Evolutionary conservation across 257 asterid species (phyloP), one percentile per base, ranked within the genome.

Genomic region (Nicotiana otophora): DNA sequence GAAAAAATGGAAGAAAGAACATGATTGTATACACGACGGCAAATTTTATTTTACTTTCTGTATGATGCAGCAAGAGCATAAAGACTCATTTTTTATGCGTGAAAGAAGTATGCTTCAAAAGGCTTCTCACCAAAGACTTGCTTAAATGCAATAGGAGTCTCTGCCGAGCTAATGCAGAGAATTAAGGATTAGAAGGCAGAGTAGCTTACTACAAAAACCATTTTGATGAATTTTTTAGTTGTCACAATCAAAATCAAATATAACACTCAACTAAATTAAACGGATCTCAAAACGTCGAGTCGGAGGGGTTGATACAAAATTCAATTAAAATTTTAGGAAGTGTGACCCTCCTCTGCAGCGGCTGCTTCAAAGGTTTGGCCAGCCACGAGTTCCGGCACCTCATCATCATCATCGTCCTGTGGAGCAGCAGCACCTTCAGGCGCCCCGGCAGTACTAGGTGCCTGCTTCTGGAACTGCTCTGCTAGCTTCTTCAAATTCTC

Each of bases 351-450:
- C 84, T 90, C 97, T 0, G 96, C 94, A 9, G 95, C 92, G 8
- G 91, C 93, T 85, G 91, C 93, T 88, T 92, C 97, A 62, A 92
- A 92, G 48, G 97, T 92, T 82, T 92, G 87, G 4, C 91, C 93
- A 58, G 86, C 86, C 16, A 90, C 95, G 33, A 91, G 97, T 5
- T 92, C 93, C 0, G 97, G 97, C 57, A 92, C 97, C 10, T 92
- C 94, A 55, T 92, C 96, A 15, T 91, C 95, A 14, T 92, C 94
- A 1, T 90, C 97, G 2, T 84, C 91, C 14, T 69, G 81, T 80
- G 61, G 82, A 31, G 85, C 86, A 39, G 58, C 42, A 30, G 78
- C 82, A 26, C 76, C 83, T 36, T 86, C 90, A 66, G 85, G 84
- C n/a, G 84, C 78, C 16, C 84, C 85, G 5, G 87, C 5, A 83